Base-by-base conservation (phyloP, 805 yeast genomes). In the Hanseniaspora jakobsenii region DNA sequence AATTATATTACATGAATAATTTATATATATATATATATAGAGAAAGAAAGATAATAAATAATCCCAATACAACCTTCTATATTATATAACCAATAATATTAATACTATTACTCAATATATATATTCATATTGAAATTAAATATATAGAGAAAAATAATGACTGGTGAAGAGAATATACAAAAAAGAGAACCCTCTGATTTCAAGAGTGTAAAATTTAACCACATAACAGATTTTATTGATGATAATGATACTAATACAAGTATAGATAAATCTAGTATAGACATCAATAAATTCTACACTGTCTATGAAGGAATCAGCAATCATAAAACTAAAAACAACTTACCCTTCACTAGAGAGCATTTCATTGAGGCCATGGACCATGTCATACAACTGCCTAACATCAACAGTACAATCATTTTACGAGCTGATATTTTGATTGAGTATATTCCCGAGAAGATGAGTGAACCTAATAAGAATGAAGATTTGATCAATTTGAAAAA, bases 401-500 rank as follows among this genome's bases (percentile, higher is more conserved):
- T 85, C 62, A 89, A 87, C 62, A 87, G 96, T 9, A 81, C 95
- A 0, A 91, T 85, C 28, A 81, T 87, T 27, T 66, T 89, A 61
- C 66, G 97, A 52, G 94, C 96, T 0, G 96, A 89, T 61, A 75
- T 86, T 19, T 57, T 82, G 36, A 65, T 66, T 35, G 80, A 77
- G 51, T 64, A 63, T 46, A 60, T 54, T 6, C 75, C 66, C 53
- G 67, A 64, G 18, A 10, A 24, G 10, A 35, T 47, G 19, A 64
- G 59, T 31, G 38, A 49, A 19, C 28, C 21, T 28, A 44, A 31
- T 6, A 44, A 36, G 24, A 19, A 24, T 10, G 34, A 32, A 16
- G n/a, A n/a, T n/a, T n/a, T n/a, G n/a, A n/a, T n/a, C n/a, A n/a
- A n/a, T n/a, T 36, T 10, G 27, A 47, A 38, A 17, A 44, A 31